These are phyloP conservation scores for Alternaria sp. DNA, from an alignment of 2,329 filamentous ascomycete genomes.

Conservation along the genomic window DNA sequence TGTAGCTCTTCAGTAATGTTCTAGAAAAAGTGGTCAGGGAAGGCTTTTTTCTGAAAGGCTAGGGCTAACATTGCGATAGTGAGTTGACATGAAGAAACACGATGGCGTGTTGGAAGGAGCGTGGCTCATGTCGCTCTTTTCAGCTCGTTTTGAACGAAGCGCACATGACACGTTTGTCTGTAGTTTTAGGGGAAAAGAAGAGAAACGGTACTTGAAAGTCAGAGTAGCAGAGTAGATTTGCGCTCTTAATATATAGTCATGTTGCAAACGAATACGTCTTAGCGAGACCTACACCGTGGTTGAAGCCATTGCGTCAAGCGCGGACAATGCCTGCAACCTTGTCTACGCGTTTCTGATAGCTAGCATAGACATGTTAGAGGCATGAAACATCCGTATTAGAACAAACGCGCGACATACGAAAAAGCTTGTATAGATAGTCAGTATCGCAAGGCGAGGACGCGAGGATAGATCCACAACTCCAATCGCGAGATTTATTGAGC, in stretches of 20 bases:
- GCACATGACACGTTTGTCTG: not conserved
- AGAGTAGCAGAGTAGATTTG: not conserved
- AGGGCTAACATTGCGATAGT: not conserved
- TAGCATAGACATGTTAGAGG: too few relatives aligned
- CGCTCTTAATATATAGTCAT: not conserved
- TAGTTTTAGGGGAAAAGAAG: not conserved
- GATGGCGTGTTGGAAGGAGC: not conserved
- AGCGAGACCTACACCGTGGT: not conserved
- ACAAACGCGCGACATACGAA: not conserved
- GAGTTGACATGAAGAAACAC: not conserved
- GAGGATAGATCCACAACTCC: not conserved
- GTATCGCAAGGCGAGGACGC: not conserved
- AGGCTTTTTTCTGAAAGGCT: not conserved
- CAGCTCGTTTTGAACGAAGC: not conserved
- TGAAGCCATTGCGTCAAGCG: too few relatives aligned
- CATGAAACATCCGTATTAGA: not conserved
- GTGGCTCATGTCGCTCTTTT: not conserved
- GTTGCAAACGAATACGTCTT: not conserved
- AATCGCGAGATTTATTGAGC: not conserved
- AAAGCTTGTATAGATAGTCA: not conserved
- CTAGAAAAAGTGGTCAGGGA: not conserved
- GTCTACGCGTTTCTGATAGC: too few relatives aligned
- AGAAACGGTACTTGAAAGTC: not conserved
- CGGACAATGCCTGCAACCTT: too few relatives aligned
- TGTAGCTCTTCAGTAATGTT: not conserved